A percentile compares a stretch with the other conserved stretches of the same genome.
phyloP scores from a whole-genome alignment of 345 rosid genomes.

The Geranium brycei region DNA sequence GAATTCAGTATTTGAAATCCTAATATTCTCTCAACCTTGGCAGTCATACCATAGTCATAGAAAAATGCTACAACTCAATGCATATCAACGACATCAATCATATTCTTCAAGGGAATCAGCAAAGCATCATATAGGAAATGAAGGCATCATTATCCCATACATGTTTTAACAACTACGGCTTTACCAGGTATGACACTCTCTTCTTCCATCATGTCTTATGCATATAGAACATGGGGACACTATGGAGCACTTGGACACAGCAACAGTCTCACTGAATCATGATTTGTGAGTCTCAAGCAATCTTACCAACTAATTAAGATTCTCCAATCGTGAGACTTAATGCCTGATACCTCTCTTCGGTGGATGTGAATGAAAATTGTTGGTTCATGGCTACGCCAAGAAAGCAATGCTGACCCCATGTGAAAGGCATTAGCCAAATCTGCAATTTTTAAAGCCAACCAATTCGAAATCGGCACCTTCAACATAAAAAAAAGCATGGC shows the following conservation, averaged over 20 bases:
- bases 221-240: conserved; percentile 11
- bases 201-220: no score
- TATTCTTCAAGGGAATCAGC: conserved; percentile 19
- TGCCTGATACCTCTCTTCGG: conserved; percentile 86
- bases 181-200: conserved; percentile 11
- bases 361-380: conserved; percentile 54
- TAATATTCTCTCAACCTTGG: background rate
- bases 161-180: conserved; percentile 19
- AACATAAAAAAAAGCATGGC: conserved; percentile 57
- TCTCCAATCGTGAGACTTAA: conserved; percentile 60
- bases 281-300: conserved; percentile 59
- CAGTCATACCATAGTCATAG: background rate
- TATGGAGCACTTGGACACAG: conserved; percentile 10
- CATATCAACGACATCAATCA: background rate
- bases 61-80: conserved; percentile 1
- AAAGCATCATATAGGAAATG: conserved; percentile 12
- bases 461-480: conserved; percentile 84
- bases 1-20: no score
- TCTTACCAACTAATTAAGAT: conserved; percentile 88
- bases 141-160: conserved; percentile 6
- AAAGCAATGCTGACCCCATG: conserved; percentile 89
- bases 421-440: conserved; percentile 75
- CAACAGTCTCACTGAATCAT: conserved; percentile 48
- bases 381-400: conserved; percentile 93
- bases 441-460: conserved; percentile 99